Percentiles rank a stretch among this genome's conserved stretches.
These are phyloP conservation scores for Lentinula novae-zelandiae DNA, from an alignment of 1,284 basidiomycete genomes.

Conservation along the genomic window DNA sequence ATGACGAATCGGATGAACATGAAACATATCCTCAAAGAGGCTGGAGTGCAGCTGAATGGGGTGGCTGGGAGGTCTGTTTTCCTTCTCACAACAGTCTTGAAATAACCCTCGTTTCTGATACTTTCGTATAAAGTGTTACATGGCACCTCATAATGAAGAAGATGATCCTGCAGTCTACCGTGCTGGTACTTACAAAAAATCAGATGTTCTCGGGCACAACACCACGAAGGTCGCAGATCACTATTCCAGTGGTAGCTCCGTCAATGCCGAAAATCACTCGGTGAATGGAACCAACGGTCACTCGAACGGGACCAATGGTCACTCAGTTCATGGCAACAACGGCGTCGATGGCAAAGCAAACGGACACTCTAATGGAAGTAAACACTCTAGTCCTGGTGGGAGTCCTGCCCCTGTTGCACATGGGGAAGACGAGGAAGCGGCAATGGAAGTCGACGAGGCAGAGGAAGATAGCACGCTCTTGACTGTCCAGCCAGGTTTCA, in stretches of 20 bases:
- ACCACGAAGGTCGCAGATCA: background rate
- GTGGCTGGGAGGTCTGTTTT: conserved; percentile 84
- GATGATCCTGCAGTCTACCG: conserved; percentile 95
- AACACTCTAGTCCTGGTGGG: background rate
- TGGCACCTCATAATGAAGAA: conserved; percentile 90
- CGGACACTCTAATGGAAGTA: conserved; percentile 17
- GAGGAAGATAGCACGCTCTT: conserved; percentile 86
- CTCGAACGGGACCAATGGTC: conserved; percentile 13
- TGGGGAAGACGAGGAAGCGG: conserved; percentile 30
- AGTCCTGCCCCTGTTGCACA: conserved; percentile 6
- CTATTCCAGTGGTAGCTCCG: conserved; percentile 13
- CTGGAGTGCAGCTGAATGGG: conserved; percentile 81
- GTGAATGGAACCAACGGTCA: conserved; percentile 11
- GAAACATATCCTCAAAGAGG: conserved; percentile 37
- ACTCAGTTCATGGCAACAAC: conserved; percentile 2
- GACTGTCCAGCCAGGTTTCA: conserved; percentile 89
- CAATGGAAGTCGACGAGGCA: conserved; percentile 41
- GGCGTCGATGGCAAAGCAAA: conserved; percentile 7
- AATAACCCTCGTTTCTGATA: background rate
- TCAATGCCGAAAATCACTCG: conserved; percentile 15
- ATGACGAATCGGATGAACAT: conserved; percentile 25
- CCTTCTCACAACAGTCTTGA: background rate
- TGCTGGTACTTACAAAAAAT: conserved; percentile 53
- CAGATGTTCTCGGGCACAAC: conserved; percentile 14
- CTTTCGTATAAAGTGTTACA: conserved; percentile 68